Conservation (phyloP, 202 grass and related monocot species). For the Cymbopogon flexuosus region DNA sequence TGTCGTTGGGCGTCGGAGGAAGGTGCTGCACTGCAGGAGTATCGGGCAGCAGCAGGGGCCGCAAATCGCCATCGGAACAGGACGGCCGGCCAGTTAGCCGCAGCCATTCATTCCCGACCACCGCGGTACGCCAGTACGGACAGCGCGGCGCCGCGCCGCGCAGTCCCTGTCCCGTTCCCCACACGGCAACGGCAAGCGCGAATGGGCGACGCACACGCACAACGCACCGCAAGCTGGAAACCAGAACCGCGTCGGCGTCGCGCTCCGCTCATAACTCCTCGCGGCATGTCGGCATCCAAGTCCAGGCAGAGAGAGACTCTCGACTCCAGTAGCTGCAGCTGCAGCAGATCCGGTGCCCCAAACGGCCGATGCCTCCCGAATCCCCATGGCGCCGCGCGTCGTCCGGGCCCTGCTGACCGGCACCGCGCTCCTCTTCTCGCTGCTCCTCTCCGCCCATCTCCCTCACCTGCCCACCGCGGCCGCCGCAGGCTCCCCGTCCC, state of each 20-base stretch:
- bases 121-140: no score
- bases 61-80: no score
- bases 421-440: not conserved
- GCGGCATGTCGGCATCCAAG: not conserved
- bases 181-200: not conserved
- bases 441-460: not conserved
- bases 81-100: no score
- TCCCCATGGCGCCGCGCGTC: constrained; percentile 21
- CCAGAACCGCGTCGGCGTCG: not conserved
- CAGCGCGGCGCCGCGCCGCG: no score
- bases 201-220: no score
- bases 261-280: not conserved
- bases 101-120: no score
- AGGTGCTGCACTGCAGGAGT: no score
- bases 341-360: not conserved
- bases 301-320: not conserved
- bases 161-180: no score
- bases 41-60: no score
- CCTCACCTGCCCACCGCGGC: not conserved
- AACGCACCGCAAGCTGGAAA: not conserved
- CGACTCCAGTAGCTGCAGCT: not conserved
- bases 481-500: not conserved
- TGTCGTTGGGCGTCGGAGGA: no score
- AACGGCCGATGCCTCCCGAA: not conserved
- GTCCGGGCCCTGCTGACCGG: not conserved